A percentile compares a stretch with the other conserved stretches of the same genome.
Conservation (phyloP, 176 grass and related monocot species). For the Coix lacrymajobi region DNA sequence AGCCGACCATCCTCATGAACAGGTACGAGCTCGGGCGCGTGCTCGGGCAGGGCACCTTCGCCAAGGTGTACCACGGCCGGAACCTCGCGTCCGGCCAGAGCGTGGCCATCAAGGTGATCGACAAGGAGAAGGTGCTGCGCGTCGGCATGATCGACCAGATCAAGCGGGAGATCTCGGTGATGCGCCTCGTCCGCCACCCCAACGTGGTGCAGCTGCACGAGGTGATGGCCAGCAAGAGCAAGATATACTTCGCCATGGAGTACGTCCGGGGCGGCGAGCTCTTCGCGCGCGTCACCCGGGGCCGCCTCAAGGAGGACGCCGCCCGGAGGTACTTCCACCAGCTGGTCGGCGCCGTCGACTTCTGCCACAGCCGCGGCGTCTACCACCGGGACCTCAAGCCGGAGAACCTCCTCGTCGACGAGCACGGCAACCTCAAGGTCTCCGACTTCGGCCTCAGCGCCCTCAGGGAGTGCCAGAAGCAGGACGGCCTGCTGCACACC, state of each 20-base stretch:
- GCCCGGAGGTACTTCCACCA: slow-evolving; percentile 77
- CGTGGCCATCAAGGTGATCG: slow-evolving; percentile 82
- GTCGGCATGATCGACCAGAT: slow-evolving; percentile 87
- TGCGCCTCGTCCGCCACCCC: slow-evolving; percentile 74
- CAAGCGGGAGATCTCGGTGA: slow-evolving; percentile 83
- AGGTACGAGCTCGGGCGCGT: slow-evolving; percentile 72
- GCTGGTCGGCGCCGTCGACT: slow-evolving; percentile 68
- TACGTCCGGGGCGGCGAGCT: slow-evolving; percentile 81
- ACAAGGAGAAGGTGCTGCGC: slow-evolving; percentile 86
- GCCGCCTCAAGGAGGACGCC: slow-evolving; percentile 59
- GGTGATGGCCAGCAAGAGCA: slow-evolving; percentile 94
- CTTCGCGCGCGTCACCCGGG: slow-evolving; percentile 56
- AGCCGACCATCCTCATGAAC: slow-evolving; percentile 68
- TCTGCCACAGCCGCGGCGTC: slow-evolving; percentile 88
- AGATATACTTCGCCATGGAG: slow-evolving; percentile 94
- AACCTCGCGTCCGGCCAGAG: slow-evolving; percentile 55
- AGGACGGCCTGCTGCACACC: slow-evolving; percentile 75
- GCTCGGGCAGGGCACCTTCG: slow-evolving; percentile 80
- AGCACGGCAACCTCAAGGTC: slow-evolving; percentile 83
- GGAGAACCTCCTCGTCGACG: slow-evolving; percentile 82
- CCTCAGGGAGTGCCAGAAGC: slow-evolving; percentile 59
- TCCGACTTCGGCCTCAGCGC: slow-evolving; percentile 78
- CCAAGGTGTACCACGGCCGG: slow-evolving; percentile 81
- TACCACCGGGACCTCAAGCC: slow-evolving; percentile 91
- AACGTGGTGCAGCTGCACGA: slow-evolving; percentile 86